Base-by-base conservation (phyloP, 352 stramenopile genomes). In the Pythium apleroticum region DNA sequence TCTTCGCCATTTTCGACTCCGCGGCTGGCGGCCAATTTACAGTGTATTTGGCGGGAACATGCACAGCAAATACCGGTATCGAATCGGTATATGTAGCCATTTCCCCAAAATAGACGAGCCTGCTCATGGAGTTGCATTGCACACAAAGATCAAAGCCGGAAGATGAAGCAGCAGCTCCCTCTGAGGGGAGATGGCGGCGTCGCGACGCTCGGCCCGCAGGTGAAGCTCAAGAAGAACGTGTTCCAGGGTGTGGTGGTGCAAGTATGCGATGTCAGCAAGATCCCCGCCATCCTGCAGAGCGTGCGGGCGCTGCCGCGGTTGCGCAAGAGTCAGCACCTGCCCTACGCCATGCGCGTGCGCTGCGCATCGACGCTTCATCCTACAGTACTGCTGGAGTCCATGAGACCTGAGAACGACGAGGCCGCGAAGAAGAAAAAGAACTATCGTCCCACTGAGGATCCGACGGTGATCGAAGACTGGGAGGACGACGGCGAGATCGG, bases 201-300 rank as follows among this genome's bases (percentile, higher is more conserved):
- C 24, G 65, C 54, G 63, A 86, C 77, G 50, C 63, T 90, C 7
- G 84, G 84, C 0, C 67, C 81, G 28, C 75, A 82, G 52, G 66
- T 90, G 9, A 60, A 80, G 52, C 50, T 89, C 48, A 88, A 88
- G 71, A 88, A 90, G 65, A 93, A 93, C 54, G 68, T 62, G 0
- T 90, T 90, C 57, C 81, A 90, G 39, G 84, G 78, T n/a, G 64
- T 90, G 3, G 76, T 93, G 24, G 62, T 86, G 19, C 76, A 71
- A 45, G 60, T 89, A 31, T 24, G 46, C 10, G 65, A 74, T 9
- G 56, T 55, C 20, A 52, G 66, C 27, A n/a, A 74, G 12, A 54
- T 80, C 19, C 48, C n/a, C 0, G 57, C 67, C 43, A 60, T 78
- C 45, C 30, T 89, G 19, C 35, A 27, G 8, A 46, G 20, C 2